Evolutionary conservation across 257 asterid species (phyloP).

Genomic region (Craterostigma plantagineum): DNA sequence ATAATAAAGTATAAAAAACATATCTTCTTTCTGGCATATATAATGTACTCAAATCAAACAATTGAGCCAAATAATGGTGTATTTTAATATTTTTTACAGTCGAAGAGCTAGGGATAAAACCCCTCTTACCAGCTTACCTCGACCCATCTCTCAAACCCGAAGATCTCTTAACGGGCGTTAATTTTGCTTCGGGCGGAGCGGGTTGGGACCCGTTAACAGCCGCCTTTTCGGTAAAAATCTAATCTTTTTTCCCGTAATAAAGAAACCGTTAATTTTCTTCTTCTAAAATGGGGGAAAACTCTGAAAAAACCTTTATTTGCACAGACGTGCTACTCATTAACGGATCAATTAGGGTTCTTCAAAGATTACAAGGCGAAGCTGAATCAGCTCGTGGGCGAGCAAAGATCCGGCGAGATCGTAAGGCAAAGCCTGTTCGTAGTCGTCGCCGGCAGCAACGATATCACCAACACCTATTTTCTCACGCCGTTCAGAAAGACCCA

Average conservation of each 20-base stretch:
- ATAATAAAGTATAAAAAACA: not conserved
- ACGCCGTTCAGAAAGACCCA: constrained; percentile 18
- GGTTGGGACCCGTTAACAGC: constrained; percentile 53
- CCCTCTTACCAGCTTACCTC: constrained; percentile 44
- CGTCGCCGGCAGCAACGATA: constrained; percentile 70
- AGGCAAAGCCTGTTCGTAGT: constrained; percentile 26
- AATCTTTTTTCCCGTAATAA: not conserved
- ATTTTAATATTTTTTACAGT: constrained; percentile 19
- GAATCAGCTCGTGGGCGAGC: constrained; percentile 37
- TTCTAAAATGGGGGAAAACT: constrained; percentile 15
- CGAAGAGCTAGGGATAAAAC: constrained; percentile 38
- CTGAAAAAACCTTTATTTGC: too few species aligned
- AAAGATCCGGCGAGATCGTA: constrained; percentile 22
- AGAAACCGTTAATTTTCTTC: not conserved
- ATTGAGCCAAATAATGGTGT: too few species aligned
- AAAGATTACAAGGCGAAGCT: constrained; percentile 49
- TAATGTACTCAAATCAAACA: too few species aligned
- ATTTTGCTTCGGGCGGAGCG: constrained; percentile 79
- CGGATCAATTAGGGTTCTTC: constrained; percentile 35
- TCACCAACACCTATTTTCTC: constrained; percentile 68
- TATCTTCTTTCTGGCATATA: not conserved
- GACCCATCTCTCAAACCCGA: constrained; percentile 32
- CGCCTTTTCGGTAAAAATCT: constrained; percentile 3
- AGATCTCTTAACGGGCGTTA: constrained; percentile 55
- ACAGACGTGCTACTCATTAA: constrained; percentile 13